Evolutionary conservation across 371 early-diverging fungal genomes (phyloP).

Genomic region (Amoeboaphelidium protococcarum): DNA sequence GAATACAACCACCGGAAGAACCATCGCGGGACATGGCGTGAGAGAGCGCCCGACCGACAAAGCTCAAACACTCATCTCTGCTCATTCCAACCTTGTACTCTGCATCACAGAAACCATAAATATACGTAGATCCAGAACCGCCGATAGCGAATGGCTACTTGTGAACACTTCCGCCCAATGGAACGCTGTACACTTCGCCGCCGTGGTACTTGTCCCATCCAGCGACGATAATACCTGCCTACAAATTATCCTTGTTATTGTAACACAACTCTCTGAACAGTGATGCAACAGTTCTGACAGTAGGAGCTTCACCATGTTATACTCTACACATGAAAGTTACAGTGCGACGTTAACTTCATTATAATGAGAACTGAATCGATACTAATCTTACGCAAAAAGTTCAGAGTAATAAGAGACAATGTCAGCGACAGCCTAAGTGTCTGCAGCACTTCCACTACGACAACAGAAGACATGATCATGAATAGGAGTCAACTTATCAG

Average conservation of each 20-base stretch:
- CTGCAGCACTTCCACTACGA: slow-evolving; percentile 93
- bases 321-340: slow-evolving; percentile 21
- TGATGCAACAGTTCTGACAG: slow-evolving; percentile 71
- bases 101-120: slow-evolving; percentile 95
- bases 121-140: slow-evolving; percentile 90
- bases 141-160: slow-evolving; percentile 84
- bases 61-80: slow-evolving; percentile 65
- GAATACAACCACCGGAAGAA: slow-evolving; percentile 92
- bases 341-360: not conserved
- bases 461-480: slow-evolving; percentile 94
- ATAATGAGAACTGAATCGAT: not conserved
- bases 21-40: slow-evolving; percentile 95
- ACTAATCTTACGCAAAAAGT: slow-evolving; percentile 42
- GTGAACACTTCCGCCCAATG: slow-evolving; percentile 84
- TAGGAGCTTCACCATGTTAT: slow-evolving; percentile 55
- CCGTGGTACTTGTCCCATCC: slow-evolving; percentile 85
- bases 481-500: slow-evolving; percentile 94
- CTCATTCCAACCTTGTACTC: slow-evolving; percentile 58
- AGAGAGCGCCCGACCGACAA: slow-evolving; percentile 82
- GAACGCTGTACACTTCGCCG: slow-evolving; percentile 76
- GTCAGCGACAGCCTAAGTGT: slow-evolving; percentile 95
- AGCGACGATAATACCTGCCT: slow-evolving; percentile 95
- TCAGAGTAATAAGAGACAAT: slow-evolving; percentile 78
- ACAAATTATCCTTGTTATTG: slow-evolving; percentile 62
- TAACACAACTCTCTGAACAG: slow-evolving; percentile 87